Base-by-base conservation (phyloP, 192 early-diverging fungal genomes). In the Coemansia sp. region DNA sequence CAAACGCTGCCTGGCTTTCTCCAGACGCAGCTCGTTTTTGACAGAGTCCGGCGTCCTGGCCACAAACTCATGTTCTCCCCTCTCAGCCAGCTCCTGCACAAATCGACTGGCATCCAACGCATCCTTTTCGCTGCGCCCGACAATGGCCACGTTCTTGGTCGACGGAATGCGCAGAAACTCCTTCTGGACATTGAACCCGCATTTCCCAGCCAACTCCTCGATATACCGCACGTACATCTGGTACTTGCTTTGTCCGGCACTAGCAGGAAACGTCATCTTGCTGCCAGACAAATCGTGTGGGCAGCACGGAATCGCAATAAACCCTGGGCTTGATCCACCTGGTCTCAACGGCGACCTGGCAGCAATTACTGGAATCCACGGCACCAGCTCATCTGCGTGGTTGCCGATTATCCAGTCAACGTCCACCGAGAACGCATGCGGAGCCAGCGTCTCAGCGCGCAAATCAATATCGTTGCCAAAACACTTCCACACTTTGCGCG, bases 321-420 rank as follows among this genome's bases (percentile, higher is more conserved):
- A 82, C 2, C 61, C 80, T n/a, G 49, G 8, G 11, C 5, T 14
- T 14, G 38, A 20, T 4, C 51, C 65, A 28, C 45, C 14, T 3
- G 18, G 54, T 12, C 51, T n/a, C n/a, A n/a, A n/a, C n/a, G n/a
- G 20, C 14, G 76, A 69, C 40, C 74, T 70, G 0, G 87, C 75
- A 1, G 91, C 89, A 34, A 93, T 89, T 28, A 92, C 86, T 16
- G 93, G 92, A 28, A 92, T 88, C 89, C 93, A 95, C 20, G 91
- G 89, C 12, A 89, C 90, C 31, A 95, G 79, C 69, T 95, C 93
- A 70, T 95, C 93, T 3, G 93, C 89, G 65, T 95, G 93, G 81
- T 95, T 95, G 5, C 91, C 93, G 60, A 95, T 89, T 20, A 95
- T 73, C 92, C 92, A 95, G 61, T 89, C 85, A 1, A 48, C 66